Conservation (phyloP, 176 grass and related monocot genomes). For the Bolboschoenus planiculmis region DNA sequence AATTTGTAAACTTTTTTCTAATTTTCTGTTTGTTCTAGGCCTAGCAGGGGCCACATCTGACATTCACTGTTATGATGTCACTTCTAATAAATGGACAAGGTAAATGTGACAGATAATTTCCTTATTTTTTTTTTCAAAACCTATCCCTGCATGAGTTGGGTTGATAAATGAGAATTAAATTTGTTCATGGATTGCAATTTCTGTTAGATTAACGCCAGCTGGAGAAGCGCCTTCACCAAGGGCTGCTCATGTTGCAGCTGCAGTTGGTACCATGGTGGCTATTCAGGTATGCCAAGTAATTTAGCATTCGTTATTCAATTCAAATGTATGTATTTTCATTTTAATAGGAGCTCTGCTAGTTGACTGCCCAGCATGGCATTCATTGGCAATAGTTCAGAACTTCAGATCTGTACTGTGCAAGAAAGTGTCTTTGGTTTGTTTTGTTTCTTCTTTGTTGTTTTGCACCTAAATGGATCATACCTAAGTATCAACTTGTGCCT, state of each 20-base stretch:
- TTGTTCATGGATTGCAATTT: constrained; percentile 12
- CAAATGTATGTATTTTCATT: neutral
- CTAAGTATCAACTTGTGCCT: neutral
- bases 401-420: neutral
- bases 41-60: constrained; percentile 90
- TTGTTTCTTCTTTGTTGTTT: neutral
- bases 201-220: constrained; percentile 79
- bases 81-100: constrained; percentile 97
- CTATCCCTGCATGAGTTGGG: neutral
- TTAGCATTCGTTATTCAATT: neutral
- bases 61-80: constrained; percentile 85
- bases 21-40: constrained; percentile 48
- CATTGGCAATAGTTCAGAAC: neutral
- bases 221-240: constrained; percentile 96
- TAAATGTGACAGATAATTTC: constrained; percentile 18
- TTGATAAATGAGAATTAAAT: neutral
- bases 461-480: neutral
- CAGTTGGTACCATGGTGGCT: constrained; percentile 99
- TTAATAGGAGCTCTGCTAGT: neutral
- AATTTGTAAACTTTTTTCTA: constrained; percentile 4
- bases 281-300: constrained; percentile 61
- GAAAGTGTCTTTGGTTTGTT: neutral
- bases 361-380: neutral
- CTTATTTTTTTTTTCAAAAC: neutral
- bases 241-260: constrained; percentile 92